phyloP scores from a whole-genome alignment of 1,284 basidiomycete species.

The Ustilago hordei region DNA sequence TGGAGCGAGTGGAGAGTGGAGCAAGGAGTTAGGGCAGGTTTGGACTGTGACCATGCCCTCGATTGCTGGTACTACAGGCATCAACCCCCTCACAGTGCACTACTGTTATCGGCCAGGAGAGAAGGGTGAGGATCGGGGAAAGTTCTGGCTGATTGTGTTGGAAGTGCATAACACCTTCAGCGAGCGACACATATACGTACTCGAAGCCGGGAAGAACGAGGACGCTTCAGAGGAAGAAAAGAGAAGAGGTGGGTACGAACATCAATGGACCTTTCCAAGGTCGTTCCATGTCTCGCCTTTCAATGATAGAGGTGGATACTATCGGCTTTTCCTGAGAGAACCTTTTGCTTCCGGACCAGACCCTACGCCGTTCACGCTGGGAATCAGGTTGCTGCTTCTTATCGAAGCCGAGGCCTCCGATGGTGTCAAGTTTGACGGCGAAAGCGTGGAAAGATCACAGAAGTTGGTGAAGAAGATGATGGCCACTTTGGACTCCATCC shows the following conservation, averaged over 20 bases:
- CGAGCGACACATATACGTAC: conserved; percentile 76
- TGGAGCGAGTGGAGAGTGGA: conserved; percentile 17
- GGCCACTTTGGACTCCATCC: conserved; percentile 73
- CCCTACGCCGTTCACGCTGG: conserved; percentile 21
- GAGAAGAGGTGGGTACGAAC: conserved; percentile 71
- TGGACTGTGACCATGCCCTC: conserved; percentile 76
- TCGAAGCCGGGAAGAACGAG: conserved; percentile 71
- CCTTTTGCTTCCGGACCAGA: conserved; percentile 22
- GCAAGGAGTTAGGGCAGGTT: conserved; percentile 39
- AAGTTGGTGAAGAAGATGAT: conserved; percentile 71
- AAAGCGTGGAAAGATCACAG: neutral
- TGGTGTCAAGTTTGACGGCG: neutral
- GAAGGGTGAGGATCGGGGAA: conserved; percentile 21
- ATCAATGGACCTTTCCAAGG: conserved; percentile 79
- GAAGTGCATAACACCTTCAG: conserved; percentile 85
- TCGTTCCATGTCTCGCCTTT: conserved; percentile 85
- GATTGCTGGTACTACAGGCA: conserved; percentile 78
- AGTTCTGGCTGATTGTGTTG: conserved; percentile 73
- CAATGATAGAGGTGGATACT: conserved; percentile 80
- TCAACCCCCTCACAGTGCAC: conserved; percentile 81
- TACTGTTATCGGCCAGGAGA: conserved; percentile 74
- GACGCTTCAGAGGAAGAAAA: conserved; percentile 65
- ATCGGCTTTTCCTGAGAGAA: conserved; percentile 71
- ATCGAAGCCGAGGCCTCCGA: conserved; percentile 25
- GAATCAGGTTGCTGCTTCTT: conserved; percentile 51